Percentiles rank a stretch among this genome's conserved stretches.
These are phyloP conservation scores for Neurospora terricola DNA, from an alignment of 495 filamentous ascomycete species.

Conservation along the genomic window DNA sequence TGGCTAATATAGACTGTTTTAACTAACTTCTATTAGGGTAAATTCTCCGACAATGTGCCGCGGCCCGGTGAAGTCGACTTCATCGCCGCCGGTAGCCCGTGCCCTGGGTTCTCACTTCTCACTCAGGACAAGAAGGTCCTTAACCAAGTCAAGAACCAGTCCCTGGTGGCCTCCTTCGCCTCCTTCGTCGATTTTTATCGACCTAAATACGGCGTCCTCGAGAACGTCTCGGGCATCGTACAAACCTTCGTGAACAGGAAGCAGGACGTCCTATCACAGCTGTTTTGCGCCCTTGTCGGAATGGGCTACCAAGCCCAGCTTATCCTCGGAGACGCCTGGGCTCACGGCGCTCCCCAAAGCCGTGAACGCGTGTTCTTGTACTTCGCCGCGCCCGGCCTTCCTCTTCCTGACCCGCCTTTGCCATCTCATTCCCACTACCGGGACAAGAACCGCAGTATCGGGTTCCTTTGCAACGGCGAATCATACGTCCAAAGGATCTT, in stretches of 20 bases:
- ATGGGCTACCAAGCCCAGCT: constrained; percentile 63
- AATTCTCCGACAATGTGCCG: constrained; percentile 36
- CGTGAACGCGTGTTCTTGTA: constrained; percentile 56
- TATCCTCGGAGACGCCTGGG: constrained; percentile 58
- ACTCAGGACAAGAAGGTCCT: constrained; percentile 41
- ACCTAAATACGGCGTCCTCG: constrained; percentile 59
- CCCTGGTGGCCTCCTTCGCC: constrained; percentile 62
- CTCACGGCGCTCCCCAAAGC: constrained; percentile 50
- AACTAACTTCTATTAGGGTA: constrained; percentile 17
- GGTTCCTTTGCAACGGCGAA: constrained; percentile 49
- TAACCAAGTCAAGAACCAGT: constrained; percentile 50
- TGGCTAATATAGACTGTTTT: neutral
- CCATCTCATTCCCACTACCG: constrained; percentile 52
- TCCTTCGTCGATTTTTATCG: constrained; percentile 63
- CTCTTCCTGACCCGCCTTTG: constrained; percentile 40
- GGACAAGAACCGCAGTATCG: constrained; percentile 29
- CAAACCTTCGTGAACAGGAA: constrained; percentile 24
- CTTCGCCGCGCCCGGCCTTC: constrained; percentile 52
- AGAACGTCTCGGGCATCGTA: constrained; percentile 61
- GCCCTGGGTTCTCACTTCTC: constrained; percentile 57
- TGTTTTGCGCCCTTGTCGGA: constrained; percentile 58
- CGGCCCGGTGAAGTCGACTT: constrained; percentile 51
- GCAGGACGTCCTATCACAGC: constrained; percentile 55
- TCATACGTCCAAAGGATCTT: constrained; percentile 44
- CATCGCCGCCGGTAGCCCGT: constrained; percentile 63